Base-by-base conservation (phyloP, 1,139 yeast genomes). In the Citeromyces siamensis region DNA sequence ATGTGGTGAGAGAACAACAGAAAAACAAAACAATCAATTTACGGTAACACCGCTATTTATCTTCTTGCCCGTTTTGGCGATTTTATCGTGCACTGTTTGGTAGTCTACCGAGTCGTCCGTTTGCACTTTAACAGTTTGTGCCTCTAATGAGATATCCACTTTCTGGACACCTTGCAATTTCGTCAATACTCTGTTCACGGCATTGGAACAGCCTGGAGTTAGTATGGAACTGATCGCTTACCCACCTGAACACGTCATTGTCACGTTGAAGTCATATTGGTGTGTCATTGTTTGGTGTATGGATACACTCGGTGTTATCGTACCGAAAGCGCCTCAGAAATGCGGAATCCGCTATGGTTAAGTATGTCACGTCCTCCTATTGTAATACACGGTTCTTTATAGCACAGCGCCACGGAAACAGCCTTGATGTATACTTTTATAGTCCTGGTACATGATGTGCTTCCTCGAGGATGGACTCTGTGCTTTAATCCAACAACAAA, bases 1-100 rank as follows among this genome's bases (percentile, higher is more conserved):
- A 26, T 26, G 31, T 26, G 31, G 31, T 26, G 31, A 26, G n/a
- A n/a, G n/a, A n/a, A n/a, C n/a, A n/a, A 16, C 9, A 12, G 33
- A 13, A n/a, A 4, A 31, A 18, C 17, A 6, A 31, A 13, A 31
- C 20, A 32, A 23, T 33, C 40, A 51, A 49, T 40, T 40, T 43
- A 70, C 52, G 22, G 64, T 59, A 41, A 68, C 66, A 8, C 95
- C 95, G 20, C 68, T 67, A 41, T 69, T 65, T 41, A 90, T 81
- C 49, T 75, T 75, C 65, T 88, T 90, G 22, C 98, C 98, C 2
- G 97, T 86, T 65, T 88, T 90, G 44, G 79, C 66, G 48, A 90
- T 88, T 40, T 86, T 75, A 39, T 69, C 77, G 42, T 80, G 65
- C 18, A 90, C 90, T 2, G 80, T 71, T 37, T 86, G 94, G 53